These are phyloP conservation scores for Aspergillus homomorphus DNA, from an alignment of 495 filamentous ascomycete species.

Conservation along the genomic window DNA sequence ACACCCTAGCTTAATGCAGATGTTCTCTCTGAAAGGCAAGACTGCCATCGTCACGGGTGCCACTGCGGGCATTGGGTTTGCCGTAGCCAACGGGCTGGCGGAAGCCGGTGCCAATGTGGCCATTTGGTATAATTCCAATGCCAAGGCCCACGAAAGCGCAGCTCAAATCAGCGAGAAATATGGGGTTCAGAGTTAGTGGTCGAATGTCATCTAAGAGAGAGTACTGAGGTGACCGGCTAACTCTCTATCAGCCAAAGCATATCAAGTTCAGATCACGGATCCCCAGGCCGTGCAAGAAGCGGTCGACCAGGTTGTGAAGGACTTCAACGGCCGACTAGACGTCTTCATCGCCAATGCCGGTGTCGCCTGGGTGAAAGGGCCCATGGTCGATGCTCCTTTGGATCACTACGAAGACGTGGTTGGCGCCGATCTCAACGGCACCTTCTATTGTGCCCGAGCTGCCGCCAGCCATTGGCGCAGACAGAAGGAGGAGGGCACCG, in stretches of 20 bases:
- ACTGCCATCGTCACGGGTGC: conserved; percentile 84
- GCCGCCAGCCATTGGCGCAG: conserved; percentile 68
- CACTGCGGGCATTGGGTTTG: conserved; percentile 76
- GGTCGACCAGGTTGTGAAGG: conserved; percentile 56
- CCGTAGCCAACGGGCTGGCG: conserved; percentile 70
- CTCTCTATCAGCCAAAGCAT: conserved; percentile 61
- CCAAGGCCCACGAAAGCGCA: conserved; percentile 66
- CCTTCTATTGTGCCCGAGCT: conserved; percentile 75
- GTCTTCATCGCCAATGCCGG: conserved; percentile 81
- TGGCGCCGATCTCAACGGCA: conserved; percentile 74
- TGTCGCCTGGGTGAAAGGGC: conserved; percentile 68
- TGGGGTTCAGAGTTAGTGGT: conserved; percentile 68
- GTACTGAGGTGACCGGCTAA: not conserved
- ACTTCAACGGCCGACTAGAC: conserved; percentile 73
- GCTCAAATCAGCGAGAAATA: conserved; percentile 68
- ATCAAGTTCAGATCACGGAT: conserved; percentile 65
- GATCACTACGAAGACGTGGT: conserved; percentile 68
- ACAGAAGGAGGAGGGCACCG: conserved; percentile 64
- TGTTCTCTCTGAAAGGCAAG: conserved; percentile 80
- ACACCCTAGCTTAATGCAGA: conserved; percentile 62
- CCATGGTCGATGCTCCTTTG: conserved; percentile 62
- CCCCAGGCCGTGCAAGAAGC: conserved; percentile 55
- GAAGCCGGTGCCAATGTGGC: conserved; percentile 87
- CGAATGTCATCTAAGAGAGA: not conserved
- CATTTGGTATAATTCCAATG: conserved; percentile 82